Conservation (phyloP, 257 asterid species). For the Jacaranda copaia region DNA sequence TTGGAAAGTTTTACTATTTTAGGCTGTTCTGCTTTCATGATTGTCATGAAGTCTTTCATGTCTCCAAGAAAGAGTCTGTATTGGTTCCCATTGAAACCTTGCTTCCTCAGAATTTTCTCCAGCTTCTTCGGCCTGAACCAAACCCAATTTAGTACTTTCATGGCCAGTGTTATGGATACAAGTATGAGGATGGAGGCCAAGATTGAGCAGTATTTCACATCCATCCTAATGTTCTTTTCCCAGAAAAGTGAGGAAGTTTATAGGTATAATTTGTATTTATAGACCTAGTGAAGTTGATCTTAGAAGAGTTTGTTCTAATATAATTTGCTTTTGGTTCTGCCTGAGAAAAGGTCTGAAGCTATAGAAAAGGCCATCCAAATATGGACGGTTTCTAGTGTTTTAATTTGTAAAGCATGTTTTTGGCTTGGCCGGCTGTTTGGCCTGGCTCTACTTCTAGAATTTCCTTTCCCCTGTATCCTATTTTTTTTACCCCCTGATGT, state of each 20-base stretch:
- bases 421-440: no score
- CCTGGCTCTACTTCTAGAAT: no score
- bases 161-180: background rate
- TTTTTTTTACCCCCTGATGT: no score
- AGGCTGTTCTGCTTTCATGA: constrained; percentile 17
- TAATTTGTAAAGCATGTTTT: no score
- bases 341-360: no score
- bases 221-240: background rate
- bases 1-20: constrained; percentile 23
- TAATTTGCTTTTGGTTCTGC: no score
- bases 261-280: background rate
- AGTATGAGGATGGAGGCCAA: constrained; percentile 8
- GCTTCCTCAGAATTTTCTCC: constrained; percentile 33
- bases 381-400: no score
- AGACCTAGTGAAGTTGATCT: background rate
- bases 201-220: constrained; percentile 10
- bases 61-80: constrained; percentile 37
- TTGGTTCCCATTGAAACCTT: constrained; percentile 40
- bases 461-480: no score
- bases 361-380: no score
- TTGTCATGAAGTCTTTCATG: constrained; percentile 11
- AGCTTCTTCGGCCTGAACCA: constrained; percentile 37
- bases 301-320: background rate
- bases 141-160: constrained; percentile 24
- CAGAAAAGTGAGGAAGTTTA: background rate